Evolutionary conservation across 768 basidiomycete genomes (phyloP), one percentile per base, ranked within the genome.

Genomic region (Macrolepiota fuliginosa): DNA sequence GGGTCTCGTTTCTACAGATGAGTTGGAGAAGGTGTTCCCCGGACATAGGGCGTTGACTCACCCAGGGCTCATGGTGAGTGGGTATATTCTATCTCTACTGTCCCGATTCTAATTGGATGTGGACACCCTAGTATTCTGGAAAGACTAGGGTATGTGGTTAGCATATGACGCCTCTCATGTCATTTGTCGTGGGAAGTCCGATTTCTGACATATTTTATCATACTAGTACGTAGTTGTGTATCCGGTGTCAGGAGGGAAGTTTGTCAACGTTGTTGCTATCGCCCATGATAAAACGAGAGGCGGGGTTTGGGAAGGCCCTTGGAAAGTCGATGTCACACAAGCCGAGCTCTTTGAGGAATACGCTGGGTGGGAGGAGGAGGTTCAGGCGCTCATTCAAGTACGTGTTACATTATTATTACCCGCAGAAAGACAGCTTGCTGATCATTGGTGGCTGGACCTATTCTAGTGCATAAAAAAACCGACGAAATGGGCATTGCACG

Each of bases 181-280:
- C 32, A 6, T 13, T 13, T 4, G 12, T 13, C 24, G 24, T 49
- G 22, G 25, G 47, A 49, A 49, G 4, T 12, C 10, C 4, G 47
- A 13, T 27, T 25, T 17, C 40, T 54, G 10, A 39, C 19, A 42
- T 36, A 19, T 13, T 29, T 17, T 19, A 4, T 32, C n/a, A 22
- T 37, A 3, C 3, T 46, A 85, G 84, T 76, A 79, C 66, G 59
- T 82, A 22, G 71, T 84, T 7, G 73, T 72, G 1, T 85, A 84
- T 69, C 76, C 82, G 0, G 78, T 85, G 12, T 76, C 81, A 1
- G 70, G 74, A 45, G 81, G 81, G n/a, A 72, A 71, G 46, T 68
- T 75, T 22, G 70, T 86, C 56, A 86, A 83, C 62, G 67, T 84
- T 35, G 82, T 74, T 15, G 80, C 76, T 4, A 78, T 80, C 54